These are phyloP conservation scores for Cyberlindnera bimundalis DNA, from an alignment of 805 yeast species.

Conservation along the genomic window DNA sequence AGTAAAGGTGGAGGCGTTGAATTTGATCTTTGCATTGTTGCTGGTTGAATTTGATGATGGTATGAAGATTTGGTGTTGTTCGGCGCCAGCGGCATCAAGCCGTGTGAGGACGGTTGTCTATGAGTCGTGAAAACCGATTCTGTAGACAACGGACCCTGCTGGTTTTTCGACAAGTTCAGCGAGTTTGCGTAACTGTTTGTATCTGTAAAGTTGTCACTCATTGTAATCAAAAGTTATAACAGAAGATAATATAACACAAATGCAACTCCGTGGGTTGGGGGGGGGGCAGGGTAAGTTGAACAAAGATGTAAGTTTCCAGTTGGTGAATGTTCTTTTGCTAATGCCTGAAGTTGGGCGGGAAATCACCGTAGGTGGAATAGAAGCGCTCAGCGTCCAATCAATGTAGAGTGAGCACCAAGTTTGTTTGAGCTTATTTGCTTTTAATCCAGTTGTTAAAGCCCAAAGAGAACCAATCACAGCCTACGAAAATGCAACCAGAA, in stretches of 20 bases:
- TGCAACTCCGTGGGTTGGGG: no score
- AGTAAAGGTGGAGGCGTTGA: constrained; percentile 14
- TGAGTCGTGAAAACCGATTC: constrained; percentile 2
- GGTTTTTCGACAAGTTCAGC: constrained; percentile 14
- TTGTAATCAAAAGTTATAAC: no score
- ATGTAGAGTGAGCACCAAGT: no score
- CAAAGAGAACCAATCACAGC: constrained; percentile 1
- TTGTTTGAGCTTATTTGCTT: no score
- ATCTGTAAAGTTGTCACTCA: constrained; percentile 31
- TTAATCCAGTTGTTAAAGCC: no score
- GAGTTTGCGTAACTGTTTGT: constrained; percentile 26
- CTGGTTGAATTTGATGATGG: constrained; percentile 11
- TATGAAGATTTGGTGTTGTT: constrained; percentile 4
- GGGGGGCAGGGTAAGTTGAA: no score
- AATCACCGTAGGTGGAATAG: no score
- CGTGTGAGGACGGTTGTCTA: neutral
- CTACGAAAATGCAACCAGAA: neutral
- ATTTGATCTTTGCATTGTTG: constrained; percentile 9
- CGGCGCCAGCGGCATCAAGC: constrained; percentile 8
- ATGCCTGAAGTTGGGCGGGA: no score
- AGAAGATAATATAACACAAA: no score
- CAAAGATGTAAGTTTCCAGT: no score
- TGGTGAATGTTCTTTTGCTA: no score
- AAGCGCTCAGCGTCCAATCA: no score
- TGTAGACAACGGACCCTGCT: constrained; percentile 1